phyloP scores from a whole-genome alignment of 2,329 filamentous ascomycete species.

The Colletotrichum agaves region DNA sequence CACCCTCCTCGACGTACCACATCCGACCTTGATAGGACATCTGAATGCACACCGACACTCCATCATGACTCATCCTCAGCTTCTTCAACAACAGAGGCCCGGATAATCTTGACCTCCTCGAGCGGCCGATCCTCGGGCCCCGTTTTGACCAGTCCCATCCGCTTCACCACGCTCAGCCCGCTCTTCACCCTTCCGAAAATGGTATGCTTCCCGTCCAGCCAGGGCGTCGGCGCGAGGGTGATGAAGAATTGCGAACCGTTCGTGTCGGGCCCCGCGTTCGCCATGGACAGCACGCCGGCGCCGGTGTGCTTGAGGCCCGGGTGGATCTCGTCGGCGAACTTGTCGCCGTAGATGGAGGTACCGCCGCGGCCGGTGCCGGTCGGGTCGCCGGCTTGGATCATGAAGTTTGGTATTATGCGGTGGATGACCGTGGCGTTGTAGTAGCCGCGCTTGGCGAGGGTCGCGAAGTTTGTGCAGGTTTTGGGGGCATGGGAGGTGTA shows the following conservation, averaged over 20 bases:
- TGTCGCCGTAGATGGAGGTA: slow-evolving; percentile 88
- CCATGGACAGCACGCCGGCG: slow-evolving; percentile 95
- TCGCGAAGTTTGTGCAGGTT: slow-evolving; percentile 88
- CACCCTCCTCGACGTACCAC: no score
- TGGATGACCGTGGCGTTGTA: slow-evolving; percentile 90
- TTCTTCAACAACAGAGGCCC: slow-evolving; percentile 75
- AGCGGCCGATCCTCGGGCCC: slow-evolving; percentile 82
- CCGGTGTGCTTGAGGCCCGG: slow-evolving; percentile 87
- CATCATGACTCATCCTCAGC: slow-evolving; percentile 43
- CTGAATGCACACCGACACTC: background rate
- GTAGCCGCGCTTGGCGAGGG: slow-evolving; percentile 84
- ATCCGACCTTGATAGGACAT: no score
- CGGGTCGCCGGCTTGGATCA: slow-evolving; percentile 95
- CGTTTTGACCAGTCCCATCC: slow-evolving; percentile 90
- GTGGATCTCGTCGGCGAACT: slow-evolving; percentile 92
- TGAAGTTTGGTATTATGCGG: slow-evolving; percentile 95
- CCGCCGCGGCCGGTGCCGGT: slow-evolving; percentile 94
- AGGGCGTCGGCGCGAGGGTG: slow-evolving; percentile 92
- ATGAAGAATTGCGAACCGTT: slow-evolving; percentile 98
- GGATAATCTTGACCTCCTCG: slow-evolving; percentile 84
- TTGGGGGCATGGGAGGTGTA: slow-evolving; percentile 90
- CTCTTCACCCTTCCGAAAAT: slow-evolving; percentile 92
- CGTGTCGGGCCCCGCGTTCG: slow-evolving; percentile 91
- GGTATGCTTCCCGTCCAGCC: slow-evolving; percentile 96
- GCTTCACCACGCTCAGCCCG: slow-evolving; percentile 84